Evolutionary conservation across 345 rosid species (phyloP).

Genomic region (Lepidium sativum): DNA sequence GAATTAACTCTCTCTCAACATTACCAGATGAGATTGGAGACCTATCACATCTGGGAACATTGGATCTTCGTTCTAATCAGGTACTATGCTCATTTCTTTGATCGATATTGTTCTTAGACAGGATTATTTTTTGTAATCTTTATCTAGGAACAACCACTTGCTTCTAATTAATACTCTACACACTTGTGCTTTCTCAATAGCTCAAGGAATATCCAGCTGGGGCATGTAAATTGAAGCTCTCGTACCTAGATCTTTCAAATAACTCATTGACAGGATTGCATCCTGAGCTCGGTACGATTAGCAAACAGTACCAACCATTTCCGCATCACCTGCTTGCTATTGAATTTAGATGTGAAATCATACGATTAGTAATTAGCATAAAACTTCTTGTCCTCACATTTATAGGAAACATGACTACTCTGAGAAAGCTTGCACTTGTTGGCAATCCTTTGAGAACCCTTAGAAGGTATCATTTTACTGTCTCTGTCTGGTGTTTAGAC

Average conservation of each 20-base stretch:
- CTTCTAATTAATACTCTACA: not conserved
- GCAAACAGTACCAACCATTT: conserved; percentile 12
- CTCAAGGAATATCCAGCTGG: conserved; percentile 75
- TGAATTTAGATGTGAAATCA: not conserved
- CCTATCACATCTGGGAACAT: conserved; percentile 62
- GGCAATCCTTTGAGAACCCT: conserved; percentile 90
- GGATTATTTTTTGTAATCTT: not conserved
- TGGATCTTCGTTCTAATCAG: conserved; percentile 88
- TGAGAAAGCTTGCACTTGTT: conserved; percentile 61
- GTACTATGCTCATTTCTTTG: conserved; percentile 28
- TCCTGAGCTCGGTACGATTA: conserved; percentile 70
- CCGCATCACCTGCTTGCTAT: conserved; percentile 4
- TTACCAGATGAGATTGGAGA: conserved; percentile 65
- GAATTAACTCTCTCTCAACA: conserved; percentile 60
- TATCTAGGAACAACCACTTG: conserved; percentile 1
- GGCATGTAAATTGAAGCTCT: conserved; percentile 64
- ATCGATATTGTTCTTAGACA: not conserved
- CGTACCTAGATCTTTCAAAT: conserved; percentile 84
- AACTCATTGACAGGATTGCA: conserved; percentile 84
- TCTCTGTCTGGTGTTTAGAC: conserved; percentile 5
- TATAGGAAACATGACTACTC: conserved; percentile 70
- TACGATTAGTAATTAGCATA: not conserved
- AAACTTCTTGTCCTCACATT: not conserved
- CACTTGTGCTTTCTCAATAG: conserved; percentile 30
- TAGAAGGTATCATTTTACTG: conserved; percentile 46